Percentiles rank a stretch among this genome's conserved stretches.
Conservation (phyloP, 192 early-diverging fungal genomes). For the Coemansia sp. region DNA sequence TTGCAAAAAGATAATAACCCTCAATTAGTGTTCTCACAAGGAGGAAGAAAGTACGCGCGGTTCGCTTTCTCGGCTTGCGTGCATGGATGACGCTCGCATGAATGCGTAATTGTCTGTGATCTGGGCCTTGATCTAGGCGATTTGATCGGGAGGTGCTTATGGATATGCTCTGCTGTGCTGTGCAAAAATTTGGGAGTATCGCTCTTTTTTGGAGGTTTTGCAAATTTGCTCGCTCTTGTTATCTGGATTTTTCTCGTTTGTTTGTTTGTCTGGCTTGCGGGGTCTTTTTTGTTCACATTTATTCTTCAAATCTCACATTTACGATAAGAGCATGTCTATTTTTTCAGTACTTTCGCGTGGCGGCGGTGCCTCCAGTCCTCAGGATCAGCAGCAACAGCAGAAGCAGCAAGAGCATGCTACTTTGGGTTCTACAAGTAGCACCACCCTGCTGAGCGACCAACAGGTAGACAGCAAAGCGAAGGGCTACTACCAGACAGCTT, state of each 20-base stretch:
- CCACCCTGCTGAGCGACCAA: constrained; percentile 14
- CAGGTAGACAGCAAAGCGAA: constrained; percentile 10
- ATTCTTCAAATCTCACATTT: neutral
- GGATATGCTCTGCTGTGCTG: too few relatives aligned
- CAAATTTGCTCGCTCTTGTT: neutral
- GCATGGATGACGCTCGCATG: neutral
- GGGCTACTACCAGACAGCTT: constrained; percentile 22
- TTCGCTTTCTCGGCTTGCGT: neutral
- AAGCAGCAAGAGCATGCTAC: constrained; percentile 19
- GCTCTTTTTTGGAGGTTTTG: neutral
- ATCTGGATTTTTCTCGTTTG: neutral
- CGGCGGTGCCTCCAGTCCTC: constrained; percentile 7
- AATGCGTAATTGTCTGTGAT: neutral
- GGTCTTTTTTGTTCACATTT: neutral
- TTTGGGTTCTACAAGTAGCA: constrained; percentile 9
- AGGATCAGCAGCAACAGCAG: constrained; percentile 33
- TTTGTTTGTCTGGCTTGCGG: neutral
- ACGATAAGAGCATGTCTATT: constrained; percentile 34
- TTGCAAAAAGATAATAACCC: neutral
- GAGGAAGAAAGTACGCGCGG: neutral
- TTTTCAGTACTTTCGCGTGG: constrained; percentile 49
- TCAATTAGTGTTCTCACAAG: neutral
- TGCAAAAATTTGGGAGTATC: too few relatives aligned
- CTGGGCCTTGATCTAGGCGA: neutral
- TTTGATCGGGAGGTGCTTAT: neutral